Evolutionary conservation across 768 basidiomycete genomes (phyloP), one percentile per base, ranked within the genome.

Genomic region (Amanita polypyramis): DNA sequence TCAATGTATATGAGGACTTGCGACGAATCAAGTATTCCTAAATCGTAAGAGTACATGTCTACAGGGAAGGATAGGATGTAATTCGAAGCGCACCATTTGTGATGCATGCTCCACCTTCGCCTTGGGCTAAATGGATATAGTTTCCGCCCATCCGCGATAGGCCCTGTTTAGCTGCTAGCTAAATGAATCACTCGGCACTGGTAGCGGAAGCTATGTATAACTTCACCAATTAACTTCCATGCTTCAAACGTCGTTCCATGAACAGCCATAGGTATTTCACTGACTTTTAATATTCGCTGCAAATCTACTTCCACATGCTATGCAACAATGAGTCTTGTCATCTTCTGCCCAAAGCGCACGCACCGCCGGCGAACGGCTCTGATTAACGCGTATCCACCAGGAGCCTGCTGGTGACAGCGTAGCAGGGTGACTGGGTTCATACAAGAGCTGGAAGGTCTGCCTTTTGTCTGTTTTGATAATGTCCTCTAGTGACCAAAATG

Each of bases 321-420:
- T 4, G 17, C 5, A 20, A 33, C 36, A 36, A 6, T 35, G n/a
- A 35, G 34, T 11, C 14, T 5, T 8, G 25, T 2, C 27, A 32
- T n/a, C 23, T 3, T 15, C 15, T 12, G 11, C 17, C 52, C 15
- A 27, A 2, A 20, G 20, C 12, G 8, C 35, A n/a, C 69, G 20
- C 51, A 82, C 91, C 72, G 82, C 76, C 39, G 95, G 69, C 0
- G 89, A 85, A 65, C 94, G 92, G 0, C 92, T 92, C 62, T 94
- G 92, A 55, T 88, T 91, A 6, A 92, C 92, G 30, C 84, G 74
- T 54, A 94, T 90, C 82, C 83, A 88, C 86, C 87, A 87, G n/a
- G 70, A 60, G 7, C 72, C 66, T 14, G 14, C n/a, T 8, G 53
- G 61, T n/a, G 57, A 41, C 15, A 54, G 62, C 54, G 35, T 14